A percentile compares a stretch with the other conserved stretches of the same genome.
Evolutionary conservation across 179 eudicot species (phyloP).

Genomic region (Actinidia polygama): DNA sequence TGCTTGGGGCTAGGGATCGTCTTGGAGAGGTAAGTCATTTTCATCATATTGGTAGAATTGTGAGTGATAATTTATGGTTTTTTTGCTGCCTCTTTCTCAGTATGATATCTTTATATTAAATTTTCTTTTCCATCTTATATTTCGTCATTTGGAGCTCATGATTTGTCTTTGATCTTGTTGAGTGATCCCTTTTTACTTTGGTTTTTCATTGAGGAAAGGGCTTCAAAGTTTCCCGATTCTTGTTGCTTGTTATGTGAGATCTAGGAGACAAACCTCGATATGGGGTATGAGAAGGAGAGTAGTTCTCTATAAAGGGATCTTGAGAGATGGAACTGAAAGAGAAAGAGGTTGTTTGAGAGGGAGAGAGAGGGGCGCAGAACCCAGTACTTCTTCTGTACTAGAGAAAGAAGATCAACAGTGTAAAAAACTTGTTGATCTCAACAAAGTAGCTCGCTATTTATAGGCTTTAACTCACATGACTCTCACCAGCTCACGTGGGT

Average conservation of each 20-base stretch:
- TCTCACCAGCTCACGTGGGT: too few relatives aligned
- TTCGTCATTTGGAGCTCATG: not conserved
- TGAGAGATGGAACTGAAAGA: too few relatives aligned
- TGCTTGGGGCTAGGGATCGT: slow-evolving; percentile 98
- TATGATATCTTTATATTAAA: not conserved
- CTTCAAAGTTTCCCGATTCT: not conserved
- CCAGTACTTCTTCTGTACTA: too few relatives aligned
- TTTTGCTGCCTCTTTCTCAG: not conserved
- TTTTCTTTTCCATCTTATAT: not conserved
- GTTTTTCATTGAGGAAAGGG: not conserved
- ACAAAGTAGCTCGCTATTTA: too few relatives aligned
- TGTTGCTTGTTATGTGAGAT: not conserved
- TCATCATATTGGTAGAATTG: not conserved
- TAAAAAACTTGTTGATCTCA: too few relatives aligned
- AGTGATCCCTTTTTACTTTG: not conserved
- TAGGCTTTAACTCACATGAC: too few relatives aligned
- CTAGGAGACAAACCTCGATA: too few relatives aligned
- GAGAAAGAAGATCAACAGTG: too few relatives aligned
- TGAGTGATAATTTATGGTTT: not conserved
- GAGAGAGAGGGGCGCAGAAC: too few relatives aligned
- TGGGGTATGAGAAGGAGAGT: too few relatives aligned
- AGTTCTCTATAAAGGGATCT: too few relatives aligned
- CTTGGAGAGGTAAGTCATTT: slow-evolving; percentile 84
- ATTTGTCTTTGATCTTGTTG: not conserved
- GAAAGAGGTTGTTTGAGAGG: too few relatives aligned